Evolutionary conservation across 441 rosid species (phyloP).

Genomic region (Populus tomentosa): DNA sequence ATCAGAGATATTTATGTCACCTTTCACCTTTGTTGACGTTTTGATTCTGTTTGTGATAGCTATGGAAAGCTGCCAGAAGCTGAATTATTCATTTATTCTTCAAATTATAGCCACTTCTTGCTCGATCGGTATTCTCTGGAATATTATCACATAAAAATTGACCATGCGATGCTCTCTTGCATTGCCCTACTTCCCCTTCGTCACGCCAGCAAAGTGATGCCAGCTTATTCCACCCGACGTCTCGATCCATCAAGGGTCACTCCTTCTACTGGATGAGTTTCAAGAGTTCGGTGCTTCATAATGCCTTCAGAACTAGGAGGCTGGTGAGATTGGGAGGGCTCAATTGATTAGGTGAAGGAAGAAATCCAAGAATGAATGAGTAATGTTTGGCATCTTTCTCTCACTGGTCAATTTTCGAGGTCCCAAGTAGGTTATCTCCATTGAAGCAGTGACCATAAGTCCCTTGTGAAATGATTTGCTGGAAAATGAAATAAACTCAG

Average conservation of each 20-base stretch:
- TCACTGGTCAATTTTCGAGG: not conserved
- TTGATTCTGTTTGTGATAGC: slow-evolving; percentile 11
- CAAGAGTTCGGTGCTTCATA: not conserved
- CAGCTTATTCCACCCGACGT: not conserved
- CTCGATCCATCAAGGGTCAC: not conserved
- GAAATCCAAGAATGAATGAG: not conserved
- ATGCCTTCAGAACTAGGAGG: not conserved
- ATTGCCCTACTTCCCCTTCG: not conserved
- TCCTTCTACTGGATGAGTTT: not conserved
- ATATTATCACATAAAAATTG: not conserved
- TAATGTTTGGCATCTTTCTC: not conserved
- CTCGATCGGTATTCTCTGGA: not conserved
- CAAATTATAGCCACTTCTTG: slow-evolving; percentile 12
- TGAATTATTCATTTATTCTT: slow-evolving; percentile 8
- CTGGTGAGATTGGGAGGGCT: too few species aligned
- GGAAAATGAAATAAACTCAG: not conserved
- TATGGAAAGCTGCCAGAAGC: not conserved
- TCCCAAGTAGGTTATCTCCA: not conserved
- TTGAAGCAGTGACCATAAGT: not conserved
- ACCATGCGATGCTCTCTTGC: not conserved
- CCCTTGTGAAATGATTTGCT: not conserved
- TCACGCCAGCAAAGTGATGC: not conserved
- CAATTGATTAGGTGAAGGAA: not conserved
- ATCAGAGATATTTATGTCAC: not conserved
- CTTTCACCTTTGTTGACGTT: not conserved